These are phyloP conservation scores for Paramecium tetraurelia DNA, from an alignment of 73 alveolate genomes.

Conservation along the genomic window DNA sequence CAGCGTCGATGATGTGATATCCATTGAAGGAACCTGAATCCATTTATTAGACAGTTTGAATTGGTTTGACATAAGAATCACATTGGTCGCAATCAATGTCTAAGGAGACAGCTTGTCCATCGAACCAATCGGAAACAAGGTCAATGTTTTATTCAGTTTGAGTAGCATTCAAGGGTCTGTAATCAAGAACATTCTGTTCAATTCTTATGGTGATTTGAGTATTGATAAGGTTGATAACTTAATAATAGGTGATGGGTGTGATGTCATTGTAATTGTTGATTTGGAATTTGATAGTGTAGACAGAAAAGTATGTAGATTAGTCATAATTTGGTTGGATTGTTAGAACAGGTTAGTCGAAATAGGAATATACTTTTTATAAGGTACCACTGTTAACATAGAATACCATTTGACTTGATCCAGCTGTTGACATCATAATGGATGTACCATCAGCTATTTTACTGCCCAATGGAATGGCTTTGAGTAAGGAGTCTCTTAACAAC, in stretches of 20 bases:
- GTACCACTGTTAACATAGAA: conserved; percentile 21
- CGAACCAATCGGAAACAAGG: not conserved
- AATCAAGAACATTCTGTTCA: not conserved
- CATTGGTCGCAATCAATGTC: not conserved
- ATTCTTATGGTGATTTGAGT: not conserved
- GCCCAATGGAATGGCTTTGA: not conserved
- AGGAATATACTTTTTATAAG: not conserved
- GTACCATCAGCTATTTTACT: not conserved
- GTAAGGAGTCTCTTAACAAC: not conserved
- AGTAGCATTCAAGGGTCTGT: not conserved
- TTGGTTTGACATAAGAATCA: not conserved
- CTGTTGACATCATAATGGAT: not conserved
- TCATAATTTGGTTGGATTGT: conserved; percentile 14
- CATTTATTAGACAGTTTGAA: not conserved
- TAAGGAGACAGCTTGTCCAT: not conserved
- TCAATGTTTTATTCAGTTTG: not conserved
- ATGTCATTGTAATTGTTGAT: not conserved
- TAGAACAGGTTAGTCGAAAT: not conserved
- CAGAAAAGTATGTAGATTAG: not conserved
- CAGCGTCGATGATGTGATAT: not conserved
- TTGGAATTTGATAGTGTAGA: not conserved
- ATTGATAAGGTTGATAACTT: not conserved
- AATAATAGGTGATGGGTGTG: not conserved
- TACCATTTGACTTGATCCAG: not conserved
- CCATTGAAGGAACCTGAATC: not conserved